These are phyloP conservation scores for Aspergillus tanneri DNA, from an alignment of 2,329 filamentous ascomycete genomes.

Conservation along the genomic window DNA sequence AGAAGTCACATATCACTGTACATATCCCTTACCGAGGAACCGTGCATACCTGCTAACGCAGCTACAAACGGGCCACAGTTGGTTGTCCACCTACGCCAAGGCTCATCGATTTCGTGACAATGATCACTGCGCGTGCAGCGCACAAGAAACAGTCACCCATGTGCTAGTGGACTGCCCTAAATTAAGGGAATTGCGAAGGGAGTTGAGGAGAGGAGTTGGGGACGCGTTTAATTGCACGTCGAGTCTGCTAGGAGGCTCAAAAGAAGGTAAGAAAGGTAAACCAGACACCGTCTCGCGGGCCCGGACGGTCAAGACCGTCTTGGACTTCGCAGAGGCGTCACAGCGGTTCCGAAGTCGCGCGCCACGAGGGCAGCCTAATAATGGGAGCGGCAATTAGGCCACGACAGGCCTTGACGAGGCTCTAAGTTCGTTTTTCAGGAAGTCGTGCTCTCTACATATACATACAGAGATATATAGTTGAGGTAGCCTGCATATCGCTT, in stretches of 20 bases:
- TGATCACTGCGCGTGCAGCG: too few species aligned
- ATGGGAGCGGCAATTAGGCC: constrained; percentile 9
- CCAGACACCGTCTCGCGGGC: constrained; percentile 5
- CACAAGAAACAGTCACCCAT: too few species aligned
- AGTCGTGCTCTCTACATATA: constrained; percentile 7
- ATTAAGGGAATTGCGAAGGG: background rate
- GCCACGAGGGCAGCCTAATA: constrained; percentile 10
- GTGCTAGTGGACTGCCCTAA: too few species aligned
- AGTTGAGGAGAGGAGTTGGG: background rate
- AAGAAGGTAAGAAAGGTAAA: constrained; percentile 11
- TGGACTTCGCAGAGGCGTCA: constrained; percentile 13
- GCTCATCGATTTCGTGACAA: too few species aligned
- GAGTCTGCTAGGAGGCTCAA: constrained; percentile 14
- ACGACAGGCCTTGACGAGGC: too few species aligned
- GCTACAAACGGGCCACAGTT: too few species aligned
- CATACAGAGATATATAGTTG: constrained; percentile 12
- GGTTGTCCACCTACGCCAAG: too few species aligned
- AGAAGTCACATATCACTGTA: too few species aligned
- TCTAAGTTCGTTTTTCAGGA: constrained; percentile 12
- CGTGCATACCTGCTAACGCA: too few species aligned
- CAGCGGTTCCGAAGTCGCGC: constrained; percentile 9
- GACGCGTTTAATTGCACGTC: constrained; percentile 7
- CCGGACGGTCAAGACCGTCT: constrained; percentile 1
- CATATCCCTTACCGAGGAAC: too few species aligned
- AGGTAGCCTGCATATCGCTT: constrained; percentile 14